Evolutionary conservation across 495 filamentous ascomycete genomes (phyloP).

Genomic region (Xylaria nigripes): DNA sequence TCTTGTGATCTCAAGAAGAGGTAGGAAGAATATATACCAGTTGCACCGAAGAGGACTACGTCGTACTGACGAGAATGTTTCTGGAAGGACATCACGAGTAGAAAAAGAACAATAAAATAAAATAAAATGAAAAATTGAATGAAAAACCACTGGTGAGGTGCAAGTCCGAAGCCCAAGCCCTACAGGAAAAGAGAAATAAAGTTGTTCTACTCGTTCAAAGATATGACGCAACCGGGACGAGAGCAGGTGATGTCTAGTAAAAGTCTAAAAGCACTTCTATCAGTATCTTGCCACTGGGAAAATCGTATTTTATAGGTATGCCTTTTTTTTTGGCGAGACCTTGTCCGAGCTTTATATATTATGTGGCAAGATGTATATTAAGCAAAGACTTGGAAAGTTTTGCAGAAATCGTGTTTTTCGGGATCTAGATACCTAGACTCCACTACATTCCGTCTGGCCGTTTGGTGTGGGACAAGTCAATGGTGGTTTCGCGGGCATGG

Average conservation of each 20-base stretch:
- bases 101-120: neutral
- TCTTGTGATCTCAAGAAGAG: neutral
- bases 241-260: neutral
- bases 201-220: too few species aligned
- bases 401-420: too few species aligned
- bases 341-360: too few species aligned
- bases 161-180: too few species aligned
- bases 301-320: too few species aligned
- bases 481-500: neutral
- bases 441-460: neutral
- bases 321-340: too few species aligned
- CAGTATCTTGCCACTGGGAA: neutral
- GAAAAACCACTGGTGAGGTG: neutral
- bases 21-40: slow-evolving; percentile 26
- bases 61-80: slow-evolving; percentile 62
- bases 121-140: neutral
- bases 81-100: slow-evolving; percentile 30
- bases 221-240: neutral
- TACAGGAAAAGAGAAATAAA: too few species aligned
- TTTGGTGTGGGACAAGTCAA: neutral
- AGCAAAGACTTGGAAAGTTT: too few species aligned
- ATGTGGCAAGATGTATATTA: too few species aligned
- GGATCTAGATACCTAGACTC: neutral
- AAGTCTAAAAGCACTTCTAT: neutral
- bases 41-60: slow-evolving; percentile 71